Evolutionary conservation across 2,329 filamentous ascomycete genomes (phyloP).

Genomic region (Botrytis fabae): DNA sequence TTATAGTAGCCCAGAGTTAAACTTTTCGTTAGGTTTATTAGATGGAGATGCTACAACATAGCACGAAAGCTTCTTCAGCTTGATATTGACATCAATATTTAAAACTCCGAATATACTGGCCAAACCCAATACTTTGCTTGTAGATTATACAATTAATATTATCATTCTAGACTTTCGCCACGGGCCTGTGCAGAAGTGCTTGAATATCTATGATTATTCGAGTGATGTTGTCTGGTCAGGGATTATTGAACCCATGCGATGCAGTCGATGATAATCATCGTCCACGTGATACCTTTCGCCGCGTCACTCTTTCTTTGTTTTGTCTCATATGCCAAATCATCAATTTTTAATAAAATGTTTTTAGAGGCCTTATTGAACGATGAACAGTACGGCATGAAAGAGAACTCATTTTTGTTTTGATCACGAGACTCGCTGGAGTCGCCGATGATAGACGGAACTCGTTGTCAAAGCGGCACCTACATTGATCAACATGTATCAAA

Average conservation of each 20-base stretch:
- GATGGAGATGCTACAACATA: not conserved
- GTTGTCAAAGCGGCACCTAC: not conserved
- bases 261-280: too few relatives aligned
- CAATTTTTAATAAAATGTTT: not conserved
- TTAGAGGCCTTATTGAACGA: fast-evolving
- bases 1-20: not conserved
- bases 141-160: not conserved
- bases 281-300: not conserved
- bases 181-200: not conserved
- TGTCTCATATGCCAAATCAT: not conserved
- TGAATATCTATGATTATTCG: not conserved
- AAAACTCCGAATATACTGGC: not conserved
- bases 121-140: not conserved
- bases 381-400: not conserved
- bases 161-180: not conserved
- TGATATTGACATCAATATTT: not conserved
- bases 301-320: not conserved
- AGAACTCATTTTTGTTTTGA: not conserved
- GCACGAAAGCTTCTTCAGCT: not conserved
- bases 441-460: not conserved
- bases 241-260: not conserved
- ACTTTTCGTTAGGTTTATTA: not conserved
- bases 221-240: not conserved
- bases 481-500: not conserved
- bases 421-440: not conserved